Evolutionary conservation across 2,329 filamentous ascomycete genomes (phyloP), one percentile per base, ranked within the genome.

Genomic region (Colletotrichum aenigma): DNA sequence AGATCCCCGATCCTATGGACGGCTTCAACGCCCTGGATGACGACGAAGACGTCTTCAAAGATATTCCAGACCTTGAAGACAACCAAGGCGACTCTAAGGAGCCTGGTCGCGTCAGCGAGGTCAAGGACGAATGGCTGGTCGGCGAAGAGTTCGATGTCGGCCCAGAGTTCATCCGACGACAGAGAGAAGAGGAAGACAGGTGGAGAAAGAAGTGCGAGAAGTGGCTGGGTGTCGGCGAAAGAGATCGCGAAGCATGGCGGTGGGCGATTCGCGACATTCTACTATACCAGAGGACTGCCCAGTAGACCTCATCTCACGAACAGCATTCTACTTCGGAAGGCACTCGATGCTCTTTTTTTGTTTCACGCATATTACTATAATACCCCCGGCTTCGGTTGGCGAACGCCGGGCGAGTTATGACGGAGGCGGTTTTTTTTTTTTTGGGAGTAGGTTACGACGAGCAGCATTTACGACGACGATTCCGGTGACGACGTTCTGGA

Each of bases 131-230:
- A 81, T 96, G 95, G 90, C 91, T 95, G 66, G 94, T 98, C 15
- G 95, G 95, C 68, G 97, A 99, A 85, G 97, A 99, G 83, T 99
- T 99, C 81, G 97, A 99, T 82, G 95, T 99, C 71, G 97, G 97
- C 0, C 97, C 96, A 4, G 95, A 97, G 83, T 99, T 98, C 82
- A 93, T 98, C 77, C 91, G 93, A 80, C 90, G 96, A 77, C 96
- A 98, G 82, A 91, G 94, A 75, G 95, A 96, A 81, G 97, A 99
- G 85, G 97, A 99, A 86, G 93, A 95, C 64, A 91, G 95, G 76
- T 99, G 97, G 97, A 91, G 94, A 79, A 93, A 93, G 83, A 96
- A 96, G 86, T 96, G 96, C 79, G 93, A 94, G 82, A 93, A 91
- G 81, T 99, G 97, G 97, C 91, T 96, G 78, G 90, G 90, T 67